Evolutionary conservation across 2,329 filamentous ascomycete genomes (phyloP).

Genomic region (Epichloe bromicola): DNA sequence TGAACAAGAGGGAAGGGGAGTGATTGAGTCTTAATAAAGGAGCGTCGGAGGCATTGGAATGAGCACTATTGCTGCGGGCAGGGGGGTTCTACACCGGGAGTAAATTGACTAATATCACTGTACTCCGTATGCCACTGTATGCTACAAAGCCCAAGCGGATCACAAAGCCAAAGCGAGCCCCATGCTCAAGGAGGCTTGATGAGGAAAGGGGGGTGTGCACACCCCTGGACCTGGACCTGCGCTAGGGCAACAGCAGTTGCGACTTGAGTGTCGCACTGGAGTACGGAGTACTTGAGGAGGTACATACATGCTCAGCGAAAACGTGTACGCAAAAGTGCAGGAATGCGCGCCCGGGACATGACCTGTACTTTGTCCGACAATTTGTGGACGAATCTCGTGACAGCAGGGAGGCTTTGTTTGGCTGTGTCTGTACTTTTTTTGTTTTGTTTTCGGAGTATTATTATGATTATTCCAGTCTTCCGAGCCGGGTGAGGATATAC

Average conservation of each 20-base stretch:
- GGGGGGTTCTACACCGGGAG: background rate
- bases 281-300: background rate
- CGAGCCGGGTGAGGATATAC: too few species aligned
- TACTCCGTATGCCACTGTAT: too few species aligned
- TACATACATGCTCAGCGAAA: background rate
- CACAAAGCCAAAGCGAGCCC: too few species aligned
- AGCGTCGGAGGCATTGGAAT: constrained; percentile 4
- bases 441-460: too few species aligned
- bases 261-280: too few species aligned
- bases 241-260: background rate
- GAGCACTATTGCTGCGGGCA: background rate
- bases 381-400: background rate
- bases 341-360: background rate
- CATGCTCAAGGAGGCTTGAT: background rate
- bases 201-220: background rate
- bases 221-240: background rate
- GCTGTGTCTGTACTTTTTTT: too few species aligned
- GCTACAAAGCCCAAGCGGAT: background rate
- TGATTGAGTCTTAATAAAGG: constrained; percentile 10
- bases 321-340: background rate
- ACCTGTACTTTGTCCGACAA: background rate
- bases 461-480: too few species aligned
- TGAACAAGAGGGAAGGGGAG: constrained; percentile 9
- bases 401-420: too few species aligned
- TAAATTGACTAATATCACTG: background rate